A percentile compares a stretch with the other conserved stretches of the same genome.
Evolutionary conservation across 352 stramenopile species (phyloP).

Genomic region (Globisporangium spinosum): DNA sequence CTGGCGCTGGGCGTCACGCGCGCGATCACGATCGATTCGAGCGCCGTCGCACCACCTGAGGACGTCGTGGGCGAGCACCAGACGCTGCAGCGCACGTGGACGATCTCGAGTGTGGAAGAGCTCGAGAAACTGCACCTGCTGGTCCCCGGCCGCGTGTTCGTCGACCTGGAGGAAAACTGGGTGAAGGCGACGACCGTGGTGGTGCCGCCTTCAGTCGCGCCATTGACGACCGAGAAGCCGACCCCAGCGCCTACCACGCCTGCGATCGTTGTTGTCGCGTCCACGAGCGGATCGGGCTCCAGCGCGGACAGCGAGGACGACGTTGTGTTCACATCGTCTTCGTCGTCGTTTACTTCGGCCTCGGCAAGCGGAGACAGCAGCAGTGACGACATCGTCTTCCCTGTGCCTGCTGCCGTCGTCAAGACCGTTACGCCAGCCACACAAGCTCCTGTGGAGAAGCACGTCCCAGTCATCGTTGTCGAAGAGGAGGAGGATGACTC

Average conservation of each 20-base stretch:
- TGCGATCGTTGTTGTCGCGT: background rate
- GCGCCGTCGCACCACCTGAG: conserved; percentile 24
- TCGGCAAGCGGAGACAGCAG: background rate
- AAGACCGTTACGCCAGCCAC: background rate
- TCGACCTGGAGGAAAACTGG: conserved; percentile 39
- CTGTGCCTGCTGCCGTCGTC: conserved; percentile 4
- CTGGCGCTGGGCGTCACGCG: conserved; percentile 1
- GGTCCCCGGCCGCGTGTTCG: conserved; percentile 51
- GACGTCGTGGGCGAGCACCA: conserved; percentile 37
- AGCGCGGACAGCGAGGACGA: background rate
- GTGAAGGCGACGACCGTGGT: conserved; percentile 3
- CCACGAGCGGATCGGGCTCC: conserved; percentile 1
- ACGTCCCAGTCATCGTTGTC: background rate
- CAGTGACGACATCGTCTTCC: conserved; percentile 2
- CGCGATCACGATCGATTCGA: conserved; percentile 26
- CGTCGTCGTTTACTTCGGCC: background rate
- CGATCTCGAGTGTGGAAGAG: conserved; percentile 36
- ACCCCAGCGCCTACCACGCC: conserved; percentile 7
- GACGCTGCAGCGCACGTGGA: conserved; percentile 37
- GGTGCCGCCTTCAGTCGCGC: conserved; percentile 11
- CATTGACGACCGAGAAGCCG: background rate
- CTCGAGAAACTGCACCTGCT: conserved; percentile 47
- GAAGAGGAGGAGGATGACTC: background rate
- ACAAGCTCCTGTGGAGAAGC: background rate
- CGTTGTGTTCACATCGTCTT: background rate